Percentiles rank a stretch among this genome's conserved stretches.
Evolutionary conservation across 23 red algal genomes (phyloP).

Genomic region (Agarophyton chilense): DNA sequence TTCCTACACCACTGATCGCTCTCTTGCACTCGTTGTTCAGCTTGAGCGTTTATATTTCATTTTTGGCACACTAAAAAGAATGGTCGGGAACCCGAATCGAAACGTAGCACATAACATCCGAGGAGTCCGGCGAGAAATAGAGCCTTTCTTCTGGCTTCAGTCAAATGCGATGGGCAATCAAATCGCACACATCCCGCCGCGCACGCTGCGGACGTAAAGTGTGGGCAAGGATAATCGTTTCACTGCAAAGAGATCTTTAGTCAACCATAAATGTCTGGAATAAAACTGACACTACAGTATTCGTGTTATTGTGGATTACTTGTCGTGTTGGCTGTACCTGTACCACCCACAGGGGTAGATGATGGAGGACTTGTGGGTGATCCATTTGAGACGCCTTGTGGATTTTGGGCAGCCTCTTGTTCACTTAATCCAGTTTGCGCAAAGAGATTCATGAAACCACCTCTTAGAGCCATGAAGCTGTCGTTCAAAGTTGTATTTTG

Average conservation of each 20-base stretch:
- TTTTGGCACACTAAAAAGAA: background rate
- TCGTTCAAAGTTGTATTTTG: constrained; percentile 44
- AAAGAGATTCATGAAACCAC: constrained; percentile 44
- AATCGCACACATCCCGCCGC: no score
- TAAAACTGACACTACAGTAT: background rate
- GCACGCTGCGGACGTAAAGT: no score
- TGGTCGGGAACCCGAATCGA: no score
- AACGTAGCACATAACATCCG: no score
- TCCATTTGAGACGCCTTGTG: background rate
- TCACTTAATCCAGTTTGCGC: constrained; percentile 46
- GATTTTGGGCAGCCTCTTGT: background rate
- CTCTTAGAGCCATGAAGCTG: constrained; percentile 35
- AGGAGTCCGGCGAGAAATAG: no score
- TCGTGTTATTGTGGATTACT: background rate
- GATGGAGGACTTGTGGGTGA: background rate
- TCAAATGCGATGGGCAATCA: no score
- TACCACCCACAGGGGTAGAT: background rate
- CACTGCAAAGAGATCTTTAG: background rate
- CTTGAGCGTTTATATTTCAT: background rate
- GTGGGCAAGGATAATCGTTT: background rate
- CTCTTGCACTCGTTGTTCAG: no score
- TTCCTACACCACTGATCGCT: background rate
- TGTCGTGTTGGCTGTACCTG: background rate
- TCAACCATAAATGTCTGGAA: background rate
- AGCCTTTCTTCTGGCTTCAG: no score